Conservation (phyloP, 176 grass and related monocot species). For the Elaeis guineensis region DNA sequence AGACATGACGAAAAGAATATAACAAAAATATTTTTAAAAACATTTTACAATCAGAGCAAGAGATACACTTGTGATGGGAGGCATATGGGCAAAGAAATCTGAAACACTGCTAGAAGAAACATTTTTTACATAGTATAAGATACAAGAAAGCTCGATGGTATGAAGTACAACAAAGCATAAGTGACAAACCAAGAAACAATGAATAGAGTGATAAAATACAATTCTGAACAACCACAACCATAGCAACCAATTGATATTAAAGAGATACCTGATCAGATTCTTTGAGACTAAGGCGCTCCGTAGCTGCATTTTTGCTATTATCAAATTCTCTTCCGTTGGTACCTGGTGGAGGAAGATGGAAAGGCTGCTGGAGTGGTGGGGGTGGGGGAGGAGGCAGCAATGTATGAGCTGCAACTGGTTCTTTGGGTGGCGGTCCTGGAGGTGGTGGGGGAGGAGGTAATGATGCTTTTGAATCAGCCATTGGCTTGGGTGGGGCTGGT, state of each 20-base stretch:
- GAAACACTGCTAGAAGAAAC: too few species aligned
- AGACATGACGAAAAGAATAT: too few species aligned
- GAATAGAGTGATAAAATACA: too few species aligned
- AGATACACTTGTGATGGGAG: too few species aligned
- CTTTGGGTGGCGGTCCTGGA: constrained; percentile 58
- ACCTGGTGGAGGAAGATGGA: constrained; percentile 34
- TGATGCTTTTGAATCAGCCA: constrained; percentile 7
- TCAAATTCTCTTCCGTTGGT: constrained; percentile 23
- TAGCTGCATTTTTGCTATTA: constrained; percentile 24
- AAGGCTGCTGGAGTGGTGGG: constrained; percentile 47
- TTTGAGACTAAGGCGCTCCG: constrained; percentile 29
- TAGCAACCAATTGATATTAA: not conserved
- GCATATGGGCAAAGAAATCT: too few species aligned
- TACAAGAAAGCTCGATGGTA: too few species aligned
- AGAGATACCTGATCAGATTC: constrained; percentile 40
- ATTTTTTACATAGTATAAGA: too few species aligned
- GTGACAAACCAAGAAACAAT: too few species aligned
- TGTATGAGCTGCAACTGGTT: constrained; percentile 36
- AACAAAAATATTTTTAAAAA: too few species aligned
- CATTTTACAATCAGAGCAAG: too few species aligned
- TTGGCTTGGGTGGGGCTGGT: constrained; percentile 5
- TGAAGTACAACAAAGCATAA: too few species aligned
- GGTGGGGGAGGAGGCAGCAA: constrained; percentile 51
- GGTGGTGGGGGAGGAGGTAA: constrained; percentile 71
- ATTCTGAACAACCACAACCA: too few species aligned